Evolutionary conservation across 192 early-diverging fungal genomes (phyloP).

Genomic region (Podochytrium sp.): DNA sequence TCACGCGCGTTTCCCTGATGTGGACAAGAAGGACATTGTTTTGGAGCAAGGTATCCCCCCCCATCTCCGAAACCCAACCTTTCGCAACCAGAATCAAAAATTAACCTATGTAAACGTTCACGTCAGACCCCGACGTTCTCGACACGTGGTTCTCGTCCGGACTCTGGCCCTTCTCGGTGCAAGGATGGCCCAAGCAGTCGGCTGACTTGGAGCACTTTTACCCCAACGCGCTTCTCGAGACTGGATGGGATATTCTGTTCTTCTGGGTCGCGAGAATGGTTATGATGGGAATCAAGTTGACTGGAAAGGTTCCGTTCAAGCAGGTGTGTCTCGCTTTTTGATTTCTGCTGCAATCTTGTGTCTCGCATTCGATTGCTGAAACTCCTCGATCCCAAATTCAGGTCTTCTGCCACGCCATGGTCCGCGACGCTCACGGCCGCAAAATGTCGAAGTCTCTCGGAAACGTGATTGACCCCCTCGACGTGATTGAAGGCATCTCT

Average conservation of each 20-base stretch:
- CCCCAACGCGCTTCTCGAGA: constrained; percentile 91
- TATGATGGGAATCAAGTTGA: constrained; percentile 95
- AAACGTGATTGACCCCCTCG: constrained; percentile 97
- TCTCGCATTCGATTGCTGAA: background rate
- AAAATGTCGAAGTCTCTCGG: constrained; percentile 98
- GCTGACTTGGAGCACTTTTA: constrained; percentile 84
- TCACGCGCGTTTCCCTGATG: constrained; percentile 75
- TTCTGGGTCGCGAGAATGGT: constrained; percentile 99
- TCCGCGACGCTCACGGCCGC: constrained; percentile 96
- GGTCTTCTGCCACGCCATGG: constrained; percentile 97
- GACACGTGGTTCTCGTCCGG: constrained; percentile 99
- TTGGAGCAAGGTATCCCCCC: constrained; percentile 72
- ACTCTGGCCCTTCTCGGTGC: constrained; percentile 97
- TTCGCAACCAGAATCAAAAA: background rate
- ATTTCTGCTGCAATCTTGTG: constrained; percentile 7
- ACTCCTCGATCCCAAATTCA: too few species aligned
- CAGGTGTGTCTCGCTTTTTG: constrained; percentile 38
- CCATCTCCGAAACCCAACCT: background rate
- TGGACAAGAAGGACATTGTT: constrained; percentile 64
- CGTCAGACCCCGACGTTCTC: constrained; percentile 86
- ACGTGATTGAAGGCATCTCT: constrained; percentile 93
- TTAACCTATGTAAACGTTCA: background rate
- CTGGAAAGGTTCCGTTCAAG: constrained; percentile 92
- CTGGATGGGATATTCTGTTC: constrained; percentile 98
- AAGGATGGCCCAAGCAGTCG: constrained; percentile 96